A percentile compares a stretch with the other conserved stretches of the same genome.
These are phyloP conservation scores for Xylaria intraflava DNA, from an alignment of 495 filamentous ascomycete species.

Conservation along the genomic window DNA sequence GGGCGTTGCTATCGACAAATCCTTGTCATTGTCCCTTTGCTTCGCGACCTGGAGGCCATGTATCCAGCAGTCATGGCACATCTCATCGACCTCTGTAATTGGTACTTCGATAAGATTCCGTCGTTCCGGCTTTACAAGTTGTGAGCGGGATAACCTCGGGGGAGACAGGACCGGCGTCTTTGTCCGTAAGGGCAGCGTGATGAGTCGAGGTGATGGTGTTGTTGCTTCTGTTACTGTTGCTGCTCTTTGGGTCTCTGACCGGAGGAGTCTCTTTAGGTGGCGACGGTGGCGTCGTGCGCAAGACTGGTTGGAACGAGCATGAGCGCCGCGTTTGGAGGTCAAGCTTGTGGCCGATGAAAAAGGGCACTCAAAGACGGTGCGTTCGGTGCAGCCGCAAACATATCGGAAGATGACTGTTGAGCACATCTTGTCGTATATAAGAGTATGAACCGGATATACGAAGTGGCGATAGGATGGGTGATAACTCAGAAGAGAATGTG, in stretches of 20 bases:
- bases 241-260: neutral
- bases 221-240: neutral
- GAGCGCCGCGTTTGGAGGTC: neutral
- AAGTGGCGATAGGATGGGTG: too few species aligned
- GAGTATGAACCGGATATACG: neutral
- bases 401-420: constrained; percentile 16
- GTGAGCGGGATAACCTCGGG: neutral
- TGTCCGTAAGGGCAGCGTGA: neutral
- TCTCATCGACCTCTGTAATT: constrained; percentile 13
- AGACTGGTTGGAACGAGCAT: neutral
- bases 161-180: neutral
- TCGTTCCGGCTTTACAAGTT: neutral
- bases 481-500: too few species aligned
- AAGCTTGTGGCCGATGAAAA: neutral
- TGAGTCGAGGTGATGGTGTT: neutral
- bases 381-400: constrained; percentile 19
- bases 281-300: neutral
- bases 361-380: constrained; percentile 16
- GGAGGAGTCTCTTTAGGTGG: neutral
- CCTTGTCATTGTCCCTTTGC: neutral
- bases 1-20: neutral
- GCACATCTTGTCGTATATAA: constrained; percentile 13
- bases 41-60: neutral
- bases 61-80: constrained; percentile 17
- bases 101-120: neutral